Evolutionary conservation across 768 basidiomycete genomes (phyloP).

Genomic region (Serpula lacrymans): DNA sequence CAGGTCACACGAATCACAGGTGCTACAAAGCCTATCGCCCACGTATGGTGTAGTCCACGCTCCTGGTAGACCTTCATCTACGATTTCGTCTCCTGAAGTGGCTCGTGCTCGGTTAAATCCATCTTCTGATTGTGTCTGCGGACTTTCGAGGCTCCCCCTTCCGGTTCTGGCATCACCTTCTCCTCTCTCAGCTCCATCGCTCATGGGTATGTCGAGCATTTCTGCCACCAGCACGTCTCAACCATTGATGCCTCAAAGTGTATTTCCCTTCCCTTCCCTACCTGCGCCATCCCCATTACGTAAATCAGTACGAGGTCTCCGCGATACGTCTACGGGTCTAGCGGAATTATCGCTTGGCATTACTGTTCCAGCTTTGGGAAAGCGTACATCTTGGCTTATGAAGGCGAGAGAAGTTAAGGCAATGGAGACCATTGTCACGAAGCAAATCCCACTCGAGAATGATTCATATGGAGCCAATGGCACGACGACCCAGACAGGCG

Average conservation of each 20-base stretch:
- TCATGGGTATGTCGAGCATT: conserved; percentile 11
- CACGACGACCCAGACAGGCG: conserved; percentile 4
- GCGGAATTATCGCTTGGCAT: conserved; percentile 34
- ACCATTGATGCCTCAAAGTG: conserved; percentile 31
- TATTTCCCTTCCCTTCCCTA: conserved; percentile 54
- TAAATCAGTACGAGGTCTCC: conserved; percentile 56
- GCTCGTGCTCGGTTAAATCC: too few relatives aligned
- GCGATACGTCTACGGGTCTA: conserved; percentile 39
- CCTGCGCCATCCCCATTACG: conserved; percentile 67
- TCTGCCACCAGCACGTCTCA: conserved; percentile 5
- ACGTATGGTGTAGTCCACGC: too few relatives aligned
- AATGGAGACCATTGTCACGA: conserved; percentile 47
- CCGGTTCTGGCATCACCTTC: conserved; percentile 4
- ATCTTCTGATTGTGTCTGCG: too few relatives aligned
- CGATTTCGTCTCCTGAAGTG: too few relatives aligned
- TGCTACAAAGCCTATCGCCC: too few relatives aligned
- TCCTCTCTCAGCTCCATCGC: conserved; percentile 21
- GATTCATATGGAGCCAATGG: conserved; percentile 1
- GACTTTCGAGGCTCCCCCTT: too few relatives aligned
- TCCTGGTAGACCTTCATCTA: too few relatives aligned
- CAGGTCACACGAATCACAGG: too few relatives aligned
- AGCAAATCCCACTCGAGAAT: conserved; percentile 14
- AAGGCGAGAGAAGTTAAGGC: conserved; percentile 75
- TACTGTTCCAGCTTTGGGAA: conserved; percentile 36
- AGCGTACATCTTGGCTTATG: conserved; percentile 78